Percentiles rank a stretch among this genome's conserved stretches.
Conservation (phyloP, 2,329 filamentous ascomycete genomes). For the Rhexocercosporidium sp. region DNA sequence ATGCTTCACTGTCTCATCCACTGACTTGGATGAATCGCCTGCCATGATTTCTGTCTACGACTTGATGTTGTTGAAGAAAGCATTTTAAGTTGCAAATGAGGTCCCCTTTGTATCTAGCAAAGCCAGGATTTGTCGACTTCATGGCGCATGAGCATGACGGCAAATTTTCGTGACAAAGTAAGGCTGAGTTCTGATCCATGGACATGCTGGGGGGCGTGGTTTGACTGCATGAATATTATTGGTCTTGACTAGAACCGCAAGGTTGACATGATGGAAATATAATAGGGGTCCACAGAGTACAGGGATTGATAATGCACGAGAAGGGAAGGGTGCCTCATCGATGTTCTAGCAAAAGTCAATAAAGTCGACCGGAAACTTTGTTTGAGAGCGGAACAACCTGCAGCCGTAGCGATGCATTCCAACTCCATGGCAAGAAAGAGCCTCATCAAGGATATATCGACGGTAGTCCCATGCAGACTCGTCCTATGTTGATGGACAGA, state of each 20-base stretch:
- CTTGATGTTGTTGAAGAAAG: not conserved
- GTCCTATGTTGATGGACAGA: not conserved
- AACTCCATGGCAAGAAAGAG: not conserved
- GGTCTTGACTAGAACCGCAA: not conserved
- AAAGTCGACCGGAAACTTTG: conserved; percentile 2
- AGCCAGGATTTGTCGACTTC: not conserved
- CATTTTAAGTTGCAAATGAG: not conserved
- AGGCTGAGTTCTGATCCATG: not conserved
- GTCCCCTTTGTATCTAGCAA: not conserved
- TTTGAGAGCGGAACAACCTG: not conserved
- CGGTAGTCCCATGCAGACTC: not conserved
- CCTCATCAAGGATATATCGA: not conserved
- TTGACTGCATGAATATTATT: not conserved
- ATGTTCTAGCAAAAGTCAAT: conserved; percentile 25
- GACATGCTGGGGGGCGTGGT: not conserved
- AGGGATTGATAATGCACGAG: not conserved
- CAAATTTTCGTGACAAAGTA: not conserved
- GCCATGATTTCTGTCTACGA: not conserved
- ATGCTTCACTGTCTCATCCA: conserved; percentile 7
- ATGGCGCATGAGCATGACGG: not conserved
- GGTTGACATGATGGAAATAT: not conserved
- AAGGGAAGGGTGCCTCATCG: conserved; percentile 4
- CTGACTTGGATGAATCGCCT: not conserved
- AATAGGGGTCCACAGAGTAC: not conserved
- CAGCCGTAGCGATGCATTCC: not conserved